These are phyloP conservation scores for Suhomyces panamericanus DNA, from an alignment of 1,139 yeast genomes.

Conservation along the genomic window DNA sequence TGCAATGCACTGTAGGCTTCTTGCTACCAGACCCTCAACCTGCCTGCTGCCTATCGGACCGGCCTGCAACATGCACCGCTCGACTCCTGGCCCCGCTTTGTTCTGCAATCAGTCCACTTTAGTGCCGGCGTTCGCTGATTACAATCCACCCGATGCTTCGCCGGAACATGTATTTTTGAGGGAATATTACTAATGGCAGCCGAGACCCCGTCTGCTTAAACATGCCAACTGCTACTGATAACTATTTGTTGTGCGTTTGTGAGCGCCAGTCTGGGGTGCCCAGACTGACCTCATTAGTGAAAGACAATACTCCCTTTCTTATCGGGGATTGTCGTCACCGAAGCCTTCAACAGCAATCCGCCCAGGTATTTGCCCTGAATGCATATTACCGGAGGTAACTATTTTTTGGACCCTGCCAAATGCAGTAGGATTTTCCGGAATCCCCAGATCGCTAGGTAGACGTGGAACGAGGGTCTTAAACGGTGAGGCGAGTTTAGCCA, in stretches of 20 bases:
- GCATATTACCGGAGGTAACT: not conserved
- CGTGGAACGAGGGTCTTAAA: slow-evolving; percentile 2
- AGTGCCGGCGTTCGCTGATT: not conserved
- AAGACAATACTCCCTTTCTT: no score
- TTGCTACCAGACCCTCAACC: not conserved
- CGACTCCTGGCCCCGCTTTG: no score
- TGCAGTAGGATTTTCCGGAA: not conserved
- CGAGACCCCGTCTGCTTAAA: no score
- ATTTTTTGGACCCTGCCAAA: not conserved
- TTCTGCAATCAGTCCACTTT: not conserved
- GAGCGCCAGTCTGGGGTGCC: no score
- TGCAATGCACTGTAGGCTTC: not conserved
- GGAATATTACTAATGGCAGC: not conserved
- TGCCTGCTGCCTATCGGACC: no score
- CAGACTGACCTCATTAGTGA: no score
- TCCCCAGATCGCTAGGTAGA: slow-evolving; percentile 1
- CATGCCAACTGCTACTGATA: no score
- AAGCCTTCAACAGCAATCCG: no score
- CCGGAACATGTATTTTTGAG: not conserved
- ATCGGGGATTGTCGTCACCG: no score
- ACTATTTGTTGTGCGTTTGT: no score
- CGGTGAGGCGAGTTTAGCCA: slow-evolving; percentile 1
- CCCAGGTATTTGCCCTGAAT: not conserved
- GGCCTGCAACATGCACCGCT: no score
- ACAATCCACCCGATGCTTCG: not conserved